A percentile compares a stretch with the other conserved stretches of the same genome.
Conservation (phyloP, 768 basidiomycete species). For the Amanita muscaria region DNA sequence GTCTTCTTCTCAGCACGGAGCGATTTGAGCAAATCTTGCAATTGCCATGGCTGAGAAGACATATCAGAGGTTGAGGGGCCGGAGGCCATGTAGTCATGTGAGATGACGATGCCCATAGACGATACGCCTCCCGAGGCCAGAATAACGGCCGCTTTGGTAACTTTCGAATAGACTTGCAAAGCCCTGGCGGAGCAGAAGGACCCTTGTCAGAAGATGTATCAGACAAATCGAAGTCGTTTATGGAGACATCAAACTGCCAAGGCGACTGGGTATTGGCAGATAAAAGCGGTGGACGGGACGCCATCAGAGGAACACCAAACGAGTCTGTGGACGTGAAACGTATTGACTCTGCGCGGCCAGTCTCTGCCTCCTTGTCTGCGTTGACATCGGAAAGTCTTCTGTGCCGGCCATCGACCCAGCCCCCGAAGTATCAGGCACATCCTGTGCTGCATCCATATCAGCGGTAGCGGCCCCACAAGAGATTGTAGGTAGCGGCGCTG, state of each 20-base stretch:
- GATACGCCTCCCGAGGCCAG: constrained; percentile 63
- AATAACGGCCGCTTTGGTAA: constrained; percentile 81
- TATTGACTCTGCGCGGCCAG: constrained; percentile 27
- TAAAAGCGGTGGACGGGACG: constrained; percentile 25
- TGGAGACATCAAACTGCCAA: constrained; percentile 64
- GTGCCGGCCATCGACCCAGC: background rate
- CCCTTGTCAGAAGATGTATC: constrained; percentile 57
- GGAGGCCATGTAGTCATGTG: constrained; percentile 51
- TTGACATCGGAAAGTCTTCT: background rate
- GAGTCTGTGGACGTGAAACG: constrained; percentile 43
- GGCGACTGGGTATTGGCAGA: constrained; percentile 27
- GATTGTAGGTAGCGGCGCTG: no score
- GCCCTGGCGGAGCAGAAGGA: constrained; percentile 39
- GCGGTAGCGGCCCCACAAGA: background rate
- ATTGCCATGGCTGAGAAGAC: constrained; percentile 65
- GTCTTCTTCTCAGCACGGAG: constrained; percentile 54
- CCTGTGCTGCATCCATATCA: background rate
- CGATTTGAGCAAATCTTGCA: constrained; percentile 69
- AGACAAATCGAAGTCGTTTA: constrained; percentile 76
- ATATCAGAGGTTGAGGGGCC: constrained; percentile 33
- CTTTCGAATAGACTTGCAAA: constrained; percentile 45
- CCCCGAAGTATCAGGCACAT: background rate
- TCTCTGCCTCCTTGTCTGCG: background rate
- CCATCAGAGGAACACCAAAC: constrained; percentile 34
- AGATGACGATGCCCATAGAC: constrained; percentile 69